Percentiles rank a stretch among this genome's conserved stretches.
Conservation (phyloP, 306 rosid species). For the Acacia acuminata region DNA sequence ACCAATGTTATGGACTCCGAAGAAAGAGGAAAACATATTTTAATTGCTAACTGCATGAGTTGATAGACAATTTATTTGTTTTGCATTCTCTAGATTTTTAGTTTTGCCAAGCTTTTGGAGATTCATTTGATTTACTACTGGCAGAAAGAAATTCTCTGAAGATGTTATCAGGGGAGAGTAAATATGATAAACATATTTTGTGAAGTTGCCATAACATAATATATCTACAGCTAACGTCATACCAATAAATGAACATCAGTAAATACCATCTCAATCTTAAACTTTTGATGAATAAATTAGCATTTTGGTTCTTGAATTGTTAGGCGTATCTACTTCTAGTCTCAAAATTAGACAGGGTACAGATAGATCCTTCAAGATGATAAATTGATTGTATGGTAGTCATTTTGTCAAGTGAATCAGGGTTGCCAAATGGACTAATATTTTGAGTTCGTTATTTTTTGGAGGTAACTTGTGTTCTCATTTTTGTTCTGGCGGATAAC, state of each 20-base stretch:
- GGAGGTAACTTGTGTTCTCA: background rate
- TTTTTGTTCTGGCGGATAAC: background rate
- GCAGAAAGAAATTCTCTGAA: constrained; percentile 1
- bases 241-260: background rate
- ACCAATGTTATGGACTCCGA: background rate
- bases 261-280: background rate
- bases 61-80: background rate
- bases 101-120: background rate
- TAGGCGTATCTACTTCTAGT: background rate
- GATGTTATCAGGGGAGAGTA: background rate
- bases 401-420: background rate
- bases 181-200: background rate
- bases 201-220: background rate
- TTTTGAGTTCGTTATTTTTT: background rate
- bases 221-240: background rate
- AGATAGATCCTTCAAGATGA: background rate
- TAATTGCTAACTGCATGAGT: background rate
- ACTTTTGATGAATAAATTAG: background rate
- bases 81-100: constrained; percentile 18
- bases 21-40: background rate
- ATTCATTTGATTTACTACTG: background rate
- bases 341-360: background rate
- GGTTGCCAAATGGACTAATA: background rate
- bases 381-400: background rate
- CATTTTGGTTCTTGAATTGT: background rate